Evolutionary conservation across 2,329 filamentous ascomycete species (phyloP), one percentile per base, ranked within the genome.

Genomic region (Clarireedia homoeocarpa): DNA sequence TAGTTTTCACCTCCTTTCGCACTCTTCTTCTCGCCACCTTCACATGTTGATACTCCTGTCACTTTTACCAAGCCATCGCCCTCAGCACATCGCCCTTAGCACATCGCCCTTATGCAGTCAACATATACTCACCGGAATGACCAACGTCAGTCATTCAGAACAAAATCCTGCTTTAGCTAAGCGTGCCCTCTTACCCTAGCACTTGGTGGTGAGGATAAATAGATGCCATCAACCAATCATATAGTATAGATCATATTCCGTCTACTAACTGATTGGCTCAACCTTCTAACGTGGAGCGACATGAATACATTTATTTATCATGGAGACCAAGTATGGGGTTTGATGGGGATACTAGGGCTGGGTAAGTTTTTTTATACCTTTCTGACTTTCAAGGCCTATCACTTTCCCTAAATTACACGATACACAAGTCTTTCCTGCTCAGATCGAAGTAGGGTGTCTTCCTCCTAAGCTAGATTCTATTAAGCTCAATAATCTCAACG

Each of bases 351-450:
- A 15, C 39, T 53, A 40, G 27, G 51, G 40, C 9, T 30, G 51
- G 51, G 51, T 53, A 17, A 46, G 51, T 53, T 53, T 53, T 53
- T 53, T 53, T 46, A 30, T 46, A 15, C n/a, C 6, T 6, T 27
- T 36, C 17, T 44, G 20, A 45, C 20, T 45, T 10, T 20, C 20
- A 20, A 20, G 20, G 20, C 20, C 20, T 20, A 20, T 20, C 20
- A 20, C 20, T 20, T 20, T 20, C 20, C 20, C 20, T 20, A 20
- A 2, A 20, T 20, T 20, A 20, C 20, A 20, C 24, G 44, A 20
- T 20, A 20, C 20, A 20, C 20, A 20, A 20, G 20, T 20, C 20
- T 20, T 20, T 20, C 20, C 20, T 20, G 20, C 20, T 20, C 20
- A 20, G 20, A 20, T 20, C 20, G 20, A 20, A 20, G 20, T 20